Base-by-base conservation (phyloP, 768 basidiomycete species). In the Russula abietina region DNA sequence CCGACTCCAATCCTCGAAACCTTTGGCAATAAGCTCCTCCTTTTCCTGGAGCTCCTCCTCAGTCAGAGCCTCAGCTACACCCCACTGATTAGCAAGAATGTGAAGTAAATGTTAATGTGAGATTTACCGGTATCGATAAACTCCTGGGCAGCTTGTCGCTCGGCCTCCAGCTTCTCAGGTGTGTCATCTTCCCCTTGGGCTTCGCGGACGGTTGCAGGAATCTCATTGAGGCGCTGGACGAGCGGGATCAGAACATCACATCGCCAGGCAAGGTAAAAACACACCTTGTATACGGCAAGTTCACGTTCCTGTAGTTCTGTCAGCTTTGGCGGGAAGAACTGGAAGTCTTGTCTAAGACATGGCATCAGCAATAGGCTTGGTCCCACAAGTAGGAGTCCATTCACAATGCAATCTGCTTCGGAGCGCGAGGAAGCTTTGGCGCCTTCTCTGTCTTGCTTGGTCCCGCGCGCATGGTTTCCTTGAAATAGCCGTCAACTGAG, bases 401-500 rank as follows among this genome's bases (percentile, higher is more conserved):
- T 62, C 59, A 92, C 92, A 92, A 83, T 10, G 82, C 77, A 60
- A 93, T 82, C 74, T 94, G 93, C 72, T 95, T 95, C 5, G 93
- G 94, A 4, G 91, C 89, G 19, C 91, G 80, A 2, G 92, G 87
- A 24, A 91, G 72, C 70, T 93, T 93, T 2, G 90, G 87, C 12
- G 82, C 85, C 72, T 94, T 96, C 63, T 91, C 88, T 28, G 77
- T 76, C 73, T 93, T 93, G 22, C 85, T 84, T 1, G 88, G 84
- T 0, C 89, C 89, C 10, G 83, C 84, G 16, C 91, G 86, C 69
- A 98, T 79, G 0, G 89, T 87, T 71, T 95, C 93, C 74, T 94
- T 91, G 82, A 95, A 97, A 74, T 99, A 99, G 55, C 83, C 87
- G 70, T 98, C 94, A 39, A 98, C 90, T 0, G 92, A 94, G 74